A percentile compares a stretch with the other conserved stretches of the same genome.
These are phyloP conservation scores for Pleoardoris graminearum DNA, from an alignment of 2,329 filamentous ascomycete genomes.

Conservation along the genomic window DNA sequence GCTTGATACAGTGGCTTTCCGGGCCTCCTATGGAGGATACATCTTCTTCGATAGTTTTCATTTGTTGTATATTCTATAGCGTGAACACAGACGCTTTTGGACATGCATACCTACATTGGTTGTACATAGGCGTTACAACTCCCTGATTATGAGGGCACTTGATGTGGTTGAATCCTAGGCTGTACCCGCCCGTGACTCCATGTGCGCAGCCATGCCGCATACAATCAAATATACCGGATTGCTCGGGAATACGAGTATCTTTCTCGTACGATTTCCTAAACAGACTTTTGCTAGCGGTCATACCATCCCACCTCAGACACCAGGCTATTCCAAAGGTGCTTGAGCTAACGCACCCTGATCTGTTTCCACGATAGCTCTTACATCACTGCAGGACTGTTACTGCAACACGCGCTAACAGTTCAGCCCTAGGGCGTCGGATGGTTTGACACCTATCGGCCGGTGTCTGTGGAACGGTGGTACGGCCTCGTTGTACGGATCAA, in stretches of 20 bases:
- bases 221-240: not conserved
- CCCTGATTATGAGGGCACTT: not conserved
- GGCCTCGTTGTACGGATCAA: not conserved
- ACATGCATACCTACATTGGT: not conserved
- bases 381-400: not conserved
- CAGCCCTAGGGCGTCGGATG: not conserved
- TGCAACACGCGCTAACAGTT: not conserved
- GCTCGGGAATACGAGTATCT: no score
- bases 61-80: not conserved
- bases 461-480: not conserved
- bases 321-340: not conserved
- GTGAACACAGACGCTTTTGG: not conserved
- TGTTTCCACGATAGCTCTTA: not conserved
- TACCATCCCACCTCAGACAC: not conserved
- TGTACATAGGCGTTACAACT: not conserved
- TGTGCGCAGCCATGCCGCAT: not conserved
- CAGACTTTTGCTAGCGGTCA: not conserved
- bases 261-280: not conserved
- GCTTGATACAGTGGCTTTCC: not conserved
- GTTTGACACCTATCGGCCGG: not conserved
- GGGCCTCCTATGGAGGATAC: not conserved
- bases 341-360: not conserved
- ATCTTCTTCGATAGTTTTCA: not conserved
- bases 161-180: not conserved
- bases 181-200: not conserved